Percentiles rank a stretch among this genome's conserved stretches.
Evolutionary conservation across 768 basidiomycete species (phyloP).

Genomic region (Russula olivacea): DNA sequence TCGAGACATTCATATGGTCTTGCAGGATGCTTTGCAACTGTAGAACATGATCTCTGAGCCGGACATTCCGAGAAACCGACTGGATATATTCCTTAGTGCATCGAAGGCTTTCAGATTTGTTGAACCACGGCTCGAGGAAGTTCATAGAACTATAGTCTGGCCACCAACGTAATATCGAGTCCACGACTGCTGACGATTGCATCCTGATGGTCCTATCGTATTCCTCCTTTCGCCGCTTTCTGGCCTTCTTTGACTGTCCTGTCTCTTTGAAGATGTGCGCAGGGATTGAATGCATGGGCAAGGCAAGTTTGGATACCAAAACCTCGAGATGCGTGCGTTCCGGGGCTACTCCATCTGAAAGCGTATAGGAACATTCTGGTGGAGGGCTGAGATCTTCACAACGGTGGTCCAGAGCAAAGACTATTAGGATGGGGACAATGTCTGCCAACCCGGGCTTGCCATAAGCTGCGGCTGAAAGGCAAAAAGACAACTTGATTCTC

Average conservation of each 20-base stretch:
- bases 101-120: background rate
- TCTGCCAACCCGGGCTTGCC: background rate
- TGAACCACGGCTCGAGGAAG: background rate
- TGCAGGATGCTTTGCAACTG: background rate
- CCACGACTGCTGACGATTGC: background rate
- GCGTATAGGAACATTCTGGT: background rate
- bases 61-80: constrained; percentile 1
- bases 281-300: background rate
- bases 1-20: background rate
- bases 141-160: background rate
- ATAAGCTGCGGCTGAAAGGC: constrained; percentile 2
- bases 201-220: background rate
- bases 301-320: background rate
- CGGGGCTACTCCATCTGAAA: constrained; percentile 5
- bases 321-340: background rate
- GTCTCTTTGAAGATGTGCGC: background rate
- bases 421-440: background rate
- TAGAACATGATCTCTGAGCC: background rate
- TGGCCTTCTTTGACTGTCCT: background rate
- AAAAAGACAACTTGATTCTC: constrained; percentile 1
- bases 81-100: background rate
- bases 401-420: background rate
- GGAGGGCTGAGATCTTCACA: background rate
- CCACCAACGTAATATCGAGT: background rate
- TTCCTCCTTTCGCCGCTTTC: background rate